Conservation (phyloP, 345 rosid species). For the Sonneratia alba region DNA sequence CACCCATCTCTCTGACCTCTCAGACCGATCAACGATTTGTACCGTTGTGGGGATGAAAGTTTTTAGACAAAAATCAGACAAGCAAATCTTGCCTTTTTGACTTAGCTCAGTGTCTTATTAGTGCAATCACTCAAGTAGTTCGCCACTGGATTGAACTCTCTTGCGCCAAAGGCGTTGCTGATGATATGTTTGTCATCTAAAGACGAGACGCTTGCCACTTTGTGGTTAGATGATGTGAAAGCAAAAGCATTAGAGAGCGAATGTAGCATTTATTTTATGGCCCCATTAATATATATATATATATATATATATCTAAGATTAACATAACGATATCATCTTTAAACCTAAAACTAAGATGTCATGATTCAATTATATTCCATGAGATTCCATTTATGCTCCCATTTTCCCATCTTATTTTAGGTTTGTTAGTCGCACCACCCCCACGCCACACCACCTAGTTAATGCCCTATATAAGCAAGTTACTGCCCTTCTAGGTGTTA, state of each 20-base stretch:
- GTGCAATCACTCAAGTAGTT: background rate
- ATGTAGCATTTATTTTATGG: background rate
- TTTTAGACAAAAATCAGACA: constrained; percentile 6
- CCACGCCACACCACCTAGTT: no score
- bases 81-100: constrained; percentile 9
- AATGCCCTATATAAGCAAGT: no score
- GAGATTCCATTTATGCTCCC: no score
- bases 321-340: no score
- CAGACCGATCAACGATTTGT: background rate
- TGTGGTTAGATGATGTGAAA: background rate
- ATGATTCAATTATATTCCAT: no score
- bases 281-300: background rate
- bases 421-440: no score
- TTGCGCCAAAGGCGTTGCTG: background rate
- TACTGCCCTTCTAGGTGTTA: background rate
- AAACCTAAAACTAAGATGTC: no score
- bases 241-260: background rate
- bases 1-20: background rate
- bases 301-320: no score
- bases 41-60: background rate
- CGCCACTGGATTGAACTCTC: background rate
- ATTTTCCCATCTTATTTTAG: no score
- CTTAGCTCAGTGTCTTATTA: background rate
- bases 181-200: background rate
- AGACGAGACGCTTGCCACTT: background rate